Evolutionary conservation across 139 green algal species (phyloP).

Genomic region (Chlamydomonas asymmetrica): DNA sequence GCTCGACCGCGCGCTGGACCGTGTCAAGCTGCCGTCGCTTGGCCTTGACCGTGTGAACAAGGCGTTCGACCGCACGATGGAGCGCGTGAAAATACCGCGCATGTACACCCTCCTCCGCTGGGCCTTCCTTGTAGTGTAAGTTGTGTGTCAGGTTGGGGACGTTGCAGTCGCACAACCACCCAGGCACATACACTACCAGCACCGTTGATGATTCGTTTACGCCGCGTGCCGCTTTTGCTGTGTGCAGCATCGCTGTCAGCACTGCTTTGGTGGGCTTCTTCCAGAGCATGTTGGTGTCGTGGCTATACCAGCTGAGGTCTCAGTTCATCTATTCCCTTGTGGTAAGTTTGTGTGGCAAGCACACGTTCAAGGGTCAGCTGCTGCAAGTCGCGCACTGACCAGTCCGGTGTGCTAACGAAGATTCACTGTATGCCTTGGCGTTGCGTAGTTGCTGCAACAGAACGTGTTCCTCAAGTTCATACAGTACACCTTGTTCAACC

Average conservation of each 20-base stretch:
- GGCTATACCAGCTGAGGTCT: constrained; percentile 44
- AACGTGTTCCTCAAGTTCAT: constrained; percentile 44
- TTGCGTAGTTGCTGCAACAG: constrained; percentile 35
- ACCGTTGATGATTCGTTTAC: neutral
- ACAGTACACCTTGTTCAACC: constrained; percentile 51
- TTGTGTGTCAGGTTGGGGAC: neutral
- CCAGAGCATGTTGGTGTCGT: constrained; percentile 58
- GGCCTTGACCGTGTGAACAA: no score
- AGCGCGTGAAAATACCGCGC: constrained; percentile 24
- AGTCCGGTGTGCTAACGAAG: no score
- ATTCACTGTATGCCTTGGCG: no score
- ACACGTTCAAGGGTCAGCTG: no score
- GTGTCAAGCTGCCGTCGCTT: no score
- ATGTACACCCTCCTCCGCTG: constrained; percentile 45
- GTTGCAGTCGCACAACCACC: neutral
- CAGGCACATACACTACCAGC: neutral
- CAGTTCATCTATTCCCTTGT: constrained; percentile 40
- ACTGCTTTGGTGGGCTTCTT: constrained; percentile 55
- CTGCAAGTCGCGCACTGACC: no score
- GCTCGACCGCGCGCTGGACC: no score
- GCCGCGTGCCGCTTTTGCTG: neutral
- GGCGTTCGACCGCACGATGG: no score
- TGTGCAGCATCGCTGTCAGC: constrained; percentile 43
- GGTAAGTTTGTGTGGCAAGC: constrained; percentile 8
- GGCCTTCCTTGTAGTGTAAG: constrained; percentile 38